phyloP scores from a whole-genome alignment of 768 basidiomycete genomes.

The Kwoniella bestiolae region DNA sequence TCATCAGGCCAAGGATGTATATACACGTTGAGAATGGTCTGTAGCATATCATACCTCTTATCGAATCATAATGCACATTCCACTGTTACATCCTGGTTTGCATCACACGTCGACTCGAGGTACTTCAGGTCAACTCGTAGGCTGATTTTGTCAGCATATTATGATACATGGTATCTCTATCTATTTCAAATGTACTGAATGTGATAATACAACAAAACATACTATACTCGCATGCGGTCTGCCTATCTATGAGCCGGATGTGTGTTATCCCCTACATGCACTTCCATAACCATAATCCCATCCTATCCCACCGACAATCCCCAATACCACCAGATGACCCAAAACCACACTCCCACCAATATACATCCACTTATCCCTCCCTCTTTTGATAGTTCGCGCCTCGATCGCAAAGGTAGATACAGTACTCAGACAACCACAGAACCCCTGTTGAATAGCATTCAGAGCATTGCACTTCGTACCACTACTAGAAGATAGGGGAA shows the following conservation, averaged over 20 bases:
- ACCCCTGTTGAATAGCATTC: slow-evolving; percentile 85
- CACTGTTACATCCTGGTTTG: neutral
- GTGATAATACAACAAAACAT: no score
- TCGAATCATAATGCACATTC: neutral
- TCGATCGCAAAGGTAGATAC: slow-evolving; percentile 92
- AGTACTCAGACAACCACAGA: slow-evolving; percentile 92
- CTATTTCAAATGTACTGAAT: no score
- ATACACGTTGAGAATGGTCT: neutral
- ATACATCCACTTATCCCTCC: slow-evolving; percentile 71
- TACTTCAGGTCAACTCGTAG: no score
- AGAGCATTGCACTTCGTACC: slow-evolving; percentile 69
- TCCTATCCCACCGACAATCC: slow-evolving; percentile 68
- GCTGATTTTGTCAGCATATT: no score
- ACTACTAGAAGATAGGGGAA: slow-evolving; percentile 28
- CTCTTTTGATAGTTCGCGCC: slow-evolving; percentile 63
- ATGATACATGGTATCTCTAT: no score
- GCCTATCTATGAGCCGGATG: no score
- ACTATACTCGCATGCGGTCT: no score
- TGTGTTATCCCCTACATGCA: slow-evolving; percentile 16
- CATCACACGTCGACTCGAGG: neutral
- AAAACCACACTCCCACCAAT: slow-evolving; percentile 68
- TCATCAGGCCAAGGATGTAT: no score
- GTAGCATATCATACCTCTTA: neutral
- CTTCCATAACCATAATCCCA: slow-evolving; percentile 13
- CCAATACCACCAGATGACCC: slow-evolving; percentile 72